phyloP scores from a whole-genome alignment of 805 yeast species.

The Ogataea nitratoaversa region DNA sequence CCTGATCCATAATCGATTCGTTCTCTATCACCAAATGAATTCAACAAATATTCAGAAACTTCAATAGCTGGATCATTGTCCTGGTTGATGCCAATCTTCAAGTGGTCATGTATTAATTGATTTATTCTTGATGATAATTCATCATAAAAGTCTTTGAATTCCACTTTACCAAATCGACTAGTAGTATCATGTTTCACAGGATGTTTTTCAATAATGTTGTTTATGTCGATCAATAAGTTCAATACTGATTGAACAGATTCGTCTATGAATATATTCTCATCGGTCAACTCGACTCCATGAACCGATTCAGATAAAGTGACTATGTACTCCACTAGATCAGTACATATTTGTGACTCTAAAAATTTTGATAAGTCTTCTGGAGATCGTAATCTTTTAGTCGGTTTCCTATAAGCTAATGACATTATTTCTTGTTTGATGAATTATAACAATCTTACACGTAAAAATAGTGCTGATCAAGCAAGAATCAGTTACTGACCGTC shows the following conservation, averaged over 20 bases:
- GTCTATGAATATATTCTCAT: constrained; percentile 15
- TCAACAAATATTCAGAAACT: constrained; percentile 52
- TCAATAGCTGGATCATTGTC: constrained; percentile 35
- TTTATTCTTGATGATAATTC: constrained; percentile 35
- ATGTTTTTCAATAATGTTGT: constrained; percentile 40
- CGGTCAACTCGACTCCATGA: constrained; percentile 30
- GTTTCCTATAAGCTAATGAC: constrained; percentile 9
- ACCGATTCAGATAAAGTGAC: constrained; percentile 59
- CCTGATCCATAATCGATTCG: constrained; percentile 98
- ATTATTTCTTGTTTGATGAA: neutral
- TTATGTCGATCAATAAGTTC: constrained; percentile 42
- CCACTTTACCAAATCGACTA: constrained; percentile 88
- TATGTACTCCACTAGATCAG: constrained; percentile 51
- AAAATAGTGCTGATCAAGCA: neutral
- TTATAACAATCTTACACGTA: neutral
- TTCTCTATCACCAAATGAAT: constrained; percentile 78
- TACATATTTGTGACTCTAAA: constrained; percentile 46
- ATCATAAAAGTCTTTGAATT: constrained; percentile 81
- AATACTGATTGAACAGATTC: constrained; percentile 29
- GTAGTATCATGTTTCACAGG: constrained; percentile 67
- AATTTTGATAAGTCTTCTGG: constrained; percentile 60
- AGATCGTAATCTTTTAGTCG: constrained; percentile 22
- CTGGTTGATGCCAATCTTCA: constrained; percentile 10
- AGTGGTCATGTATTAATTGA: constrained; percentile 19
- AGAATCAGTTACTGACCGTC: no score